Conservation (phyloP, 2,329 filamentous ascomycete species). For the Phaeosphaeriaceae sp. region DNA sequence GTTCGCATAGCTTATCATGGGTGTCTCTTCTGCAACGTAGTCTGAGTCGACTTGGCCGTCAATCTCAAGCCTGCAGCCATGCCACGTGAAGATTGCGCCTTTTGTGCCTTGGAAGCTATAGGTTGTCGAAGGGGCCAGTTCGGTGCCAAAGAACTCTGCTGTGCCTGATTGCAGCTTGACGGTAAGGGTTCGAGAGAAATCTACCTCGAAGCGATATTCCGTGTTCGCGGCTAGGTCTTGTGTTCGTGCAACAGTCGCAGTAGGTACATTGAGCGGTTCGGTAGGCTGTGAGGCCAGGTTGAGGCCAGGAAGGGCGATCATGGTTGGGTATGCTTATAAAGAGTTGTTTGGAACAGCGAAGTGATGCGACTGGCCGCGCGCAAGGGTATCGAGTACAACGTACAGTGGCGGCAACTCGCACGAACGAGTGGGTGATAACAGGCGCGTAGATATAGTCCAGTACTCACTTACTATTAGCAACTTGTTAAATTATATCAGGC, state of each 20-base stretch:
- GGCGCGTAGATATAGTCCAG: too few species aligned
- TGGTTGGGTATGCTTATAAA: slow-evolving; percentile 9
- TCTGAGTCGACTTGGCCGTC: slow-evolving; percentile 71
- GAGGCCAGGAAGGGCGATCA: slow-evolving; percentile 55
- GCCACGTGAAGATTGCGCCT: slow-evolving; percentile 89
- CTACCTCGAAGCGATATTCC: slow-evolving; percentile 54
- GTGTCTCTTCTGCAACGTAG: slow-evolving; percentile 78
- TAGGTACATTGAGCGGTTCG: slow-evolving; percentile 30
- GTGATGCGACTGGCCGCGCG: neutral
- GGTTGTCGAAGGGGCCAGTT: slow-evolving; percentile 79
- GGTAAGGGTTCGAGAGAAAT: slow-evolving; percentile 41
- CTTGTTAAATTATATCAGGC: too few species aligned
- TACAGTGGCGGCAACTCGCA: neutral
- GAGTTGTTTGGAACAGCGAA: neutral
- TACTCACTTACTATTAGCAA: too few species aligned
- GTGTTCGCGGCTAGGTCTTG: slow-evolving; percentile 54
- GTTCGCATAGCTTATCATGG: slow-evolving; percentile 81
- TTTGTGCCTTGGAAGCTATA: slow-evolving; percentile 85
- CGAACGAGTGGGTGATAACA: too few species aligned
- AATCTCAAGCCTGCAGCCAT: slow-evolving; percentile 86
- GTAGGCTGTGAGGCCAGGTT: slow-evolving; percentile 47
- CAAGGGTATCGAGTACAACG: neutral
- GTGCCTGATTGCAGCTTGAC: slow-evolving; percentile 76
- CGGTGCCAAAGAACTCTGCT: slow-evolving; percentile 93
- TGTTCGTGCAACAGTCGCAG: slow-evolving; percentile 37